A percentile compares a stretch with the other conserved stretches of the same genome.
phyloP scores from a whole-genome alignment of 1,284 basidiomycete species.

The Flammula alnicola region DNA sequence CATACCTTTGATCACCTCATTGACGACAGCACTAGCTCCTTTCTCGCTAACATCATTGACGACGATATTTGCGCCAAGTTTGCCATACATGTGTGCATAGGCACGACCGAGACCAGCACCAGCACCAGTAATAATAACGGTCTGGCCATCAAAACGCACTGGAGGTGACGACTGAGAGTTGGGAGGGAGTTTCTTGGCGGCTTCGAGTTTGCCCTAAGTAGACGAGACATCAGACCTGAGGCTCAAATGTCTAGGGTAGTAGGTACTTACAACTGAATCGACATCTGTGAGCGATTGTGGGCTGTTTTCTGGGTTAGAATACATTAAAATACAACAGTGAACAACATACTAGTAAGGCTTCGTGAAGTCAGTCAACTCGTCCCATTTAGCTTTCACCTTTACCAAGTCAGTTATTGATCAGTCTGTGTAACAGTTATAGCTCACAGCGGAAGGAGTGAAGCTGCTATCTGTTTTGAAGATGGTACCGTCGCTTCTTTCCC shows the following conservation, averaged over 20 bases:
- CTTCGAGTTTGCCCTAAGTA: conserved; percentile 66
- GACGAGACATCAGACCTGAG: background rate
- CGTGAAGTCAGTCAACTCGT: conserved; percentile 82
- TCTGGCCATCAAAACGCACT: conserved; percentile 88
- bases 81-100: conserved; percentile 91
- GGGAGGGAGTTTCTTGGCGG: conserved; percentile 66
- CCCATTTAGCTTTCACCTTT: conserved; percentile 83
- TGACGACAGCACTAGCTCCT: conserved; percentile 82
- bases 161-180: conserved; percentile 78
- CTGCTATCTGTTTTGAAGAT: conserved; percentile 91
- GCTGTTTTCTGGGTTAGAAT: conserved; percentile 39
- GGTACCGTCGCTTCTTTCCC: conserved; percentile 88
- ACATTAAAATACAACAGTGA: background rate
- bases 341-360: conserved; percentile 70
- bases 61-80: conserved; percentile 94
- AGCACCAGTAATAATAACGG: conserved; percentile 93
- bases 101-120: conserved; percentile 92
- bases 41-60: conserved; percentile 95
- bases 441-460: conserved; percentile 93
- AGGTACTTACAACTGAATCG: conserved; percentile 59
- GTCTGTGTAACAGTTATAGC: conserved; percentile 21
- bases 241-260: background rate
- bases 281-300: conserved; percentile 74
- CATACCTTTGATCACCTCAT: conserved; percentile 82
- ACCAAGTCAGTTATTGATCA: background rate